phyloP scores from a whole-genome alignment of 2,329 filamentous ascomycete species.

The Penicillium sp. region DNA sequence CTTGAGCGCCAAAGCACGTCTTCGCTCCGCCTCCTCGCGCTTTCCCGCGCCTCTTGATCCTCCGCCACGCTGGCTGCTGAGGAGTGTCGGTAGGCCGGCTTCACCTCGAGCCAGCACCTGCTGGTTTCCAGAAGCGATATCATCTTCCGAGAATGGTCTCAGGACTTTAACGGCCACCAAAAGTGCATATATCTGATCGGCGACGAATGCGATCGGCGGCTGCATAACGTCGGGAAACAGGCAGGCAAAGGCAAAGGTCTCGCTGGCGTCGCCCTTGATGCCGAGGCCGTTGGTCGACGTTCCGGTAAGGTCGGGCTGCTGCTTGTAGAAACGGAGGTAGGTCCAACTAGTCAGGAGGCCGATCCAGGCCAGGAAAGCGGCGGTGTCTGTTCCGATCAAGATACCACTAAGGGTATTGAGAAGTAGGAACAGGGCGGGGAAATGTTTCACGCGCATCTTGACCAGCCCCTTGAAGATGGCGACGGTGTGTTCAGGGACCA shows the following conservation, averaged over 20 bases:
- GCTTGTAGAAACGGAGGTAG: constrained; percentile 93
- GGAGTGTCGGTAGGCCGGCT: constrained; percentile 59
- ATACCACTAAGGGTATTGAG: constrained; percentile 67
- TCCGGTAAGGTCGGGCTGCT: constrained; percentile 54
- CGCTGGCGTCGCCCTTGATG: constrained; percentile 86
- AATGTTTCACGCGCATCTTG: constrained; percentile 81
- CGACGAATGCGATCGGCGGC: constrained; percentile 70
- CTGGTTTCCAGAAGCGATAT: constrained; percentile 70
- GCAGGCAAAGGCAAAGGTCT: constrained; percentile 92
- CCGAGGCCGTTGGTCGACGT: constrained; percentile 53
- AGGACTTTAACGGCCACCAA: constrained; percentile 76
- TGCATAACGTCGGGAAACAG: constrained; percentile 89
- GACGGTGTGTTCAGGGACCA: constrained; percentile 94
- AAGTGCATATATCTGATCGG: constrained; percentile 70
- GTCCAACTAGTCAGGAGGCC: constrained; percentile 89
- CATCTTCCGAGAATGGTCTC: constrained; percentile 79
- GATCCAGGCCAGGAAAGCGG: constrained; percentile 73
- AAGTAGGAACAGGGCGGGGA: constrained; percentile 71
- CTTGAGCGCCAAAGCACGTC: constrained; percentile 83
- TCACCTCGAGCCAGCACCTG: constrained; percentile 66
- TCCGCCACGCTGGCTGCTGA: constrained; percentile 47
- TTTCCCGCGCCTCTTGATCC: constrained; percentile 58
- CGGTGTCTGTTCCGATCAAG: constrained; percentile 67
- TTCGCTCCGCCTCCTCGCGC: constrained; percentile 85
- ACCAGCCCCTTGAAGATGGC: constrained; percentile 85